phyloP scores from a whole-genome alignment of 169 alveolate species.

The Plasmodium vivax region DNA sequence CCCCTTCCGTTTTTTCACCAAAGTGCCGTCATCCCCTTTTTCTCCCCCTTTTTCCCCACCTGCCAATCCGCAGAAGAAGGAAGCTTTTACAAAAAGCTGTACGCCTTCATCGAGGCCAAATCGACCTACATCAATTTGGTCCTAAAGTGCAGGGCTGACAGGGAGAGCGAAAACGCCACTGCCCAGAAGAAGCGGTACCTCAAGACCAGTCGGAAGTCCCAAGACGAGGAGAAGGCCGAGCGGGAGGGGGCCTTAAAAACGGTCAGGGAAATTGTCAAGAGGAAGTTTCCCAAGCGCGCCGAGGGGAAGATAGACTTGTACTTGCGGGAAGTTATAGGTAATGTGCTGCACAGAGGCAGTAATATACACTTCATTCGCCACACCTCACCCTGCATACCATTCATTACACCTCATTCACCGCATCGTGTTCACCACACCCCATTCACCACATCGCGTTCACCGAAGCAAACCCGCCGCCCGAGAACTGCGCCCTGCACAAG shows the following conservation, averaged over 20 bases:
- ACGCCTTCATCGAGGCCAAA: conserved; percentile 40
- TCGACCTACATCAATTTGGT: conserved; percentile 42
- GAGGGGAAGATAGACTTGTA: conserved; percentile 40
- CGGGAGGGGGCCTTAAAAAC: conserved; percentile 19
- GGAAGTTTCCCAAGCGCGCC: conserved; percentile 32
- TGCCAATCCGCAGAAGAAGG: conserved; percentile 36
- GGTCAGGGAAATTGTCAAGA: conserved; percentile 35
- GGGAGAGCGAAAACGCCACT: not conserved
- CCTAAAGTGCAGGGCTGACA: not conserved
- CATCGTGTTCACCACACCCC: not conserved
- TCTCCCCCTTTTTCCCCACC: not conserved
- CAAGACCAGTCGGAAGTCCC: not conserved
- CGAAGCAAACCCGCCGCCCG: conserved; percentile 57
- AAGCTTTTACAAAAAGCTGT: conserved; percentile 53
- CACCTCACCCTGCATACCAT: not conserved
- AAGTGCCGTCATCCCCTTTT: not conserved
- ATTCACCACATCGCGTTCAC: not conserved
- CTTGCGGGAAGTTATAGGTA: conserved; percentile 61
- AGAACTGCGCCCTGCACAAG: conserved; percentile 59
- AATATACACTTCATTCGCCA: not conserved
- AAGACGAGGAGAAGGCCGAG: conserved; percentile 12
- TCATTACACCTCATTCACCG: not conserved
- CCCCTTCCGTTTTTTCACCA: not conserved
- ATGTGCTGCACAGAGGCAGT: not conserved
- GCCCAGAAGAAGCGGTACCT: conserved; percentile 3